Evolutionary conservation across 164 flowering plant species (phyloP).

Genomic region (Umbellularia californica): DNA sequence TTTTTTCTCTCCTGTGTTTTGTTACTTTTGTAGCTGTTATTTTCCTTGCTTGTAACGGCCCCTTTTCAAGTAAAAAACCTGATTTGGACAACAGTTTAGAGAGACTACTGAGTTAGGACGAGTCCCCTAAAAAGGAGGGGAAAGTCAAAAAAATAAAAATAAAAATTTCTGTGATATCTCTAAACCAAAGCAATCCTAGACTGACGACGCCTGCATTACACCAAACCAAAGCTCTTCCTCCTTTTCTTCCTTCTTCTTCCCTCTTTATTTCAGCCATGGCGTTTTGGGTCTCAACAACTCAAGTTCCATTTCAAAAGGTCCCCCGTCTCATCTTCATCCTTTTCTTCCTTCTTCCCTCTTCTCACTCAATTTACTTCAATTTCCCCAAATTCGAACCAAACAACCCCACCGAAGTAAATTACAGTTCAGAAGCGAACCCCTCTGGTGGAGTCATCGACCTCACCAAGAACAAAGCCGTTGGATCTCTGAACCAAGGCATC

Average conservation of each 20-base stretch:
- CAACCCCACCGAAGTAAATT: neutral
- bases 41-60: no score
- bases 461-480: constrained; percentile 20
- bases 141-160: no score
- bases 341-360: neutral
- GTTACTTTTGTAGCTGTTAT: no score
- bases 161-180: neutral
- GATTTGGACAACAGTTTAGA: no score
- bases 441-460: neutral
- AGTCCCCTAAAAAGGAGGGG: no score
- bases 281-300: neutral
- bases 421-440: neutral
- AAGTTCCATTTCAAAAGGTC: neutral
- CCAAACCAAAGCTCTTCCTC: no score
- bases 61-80: no score
- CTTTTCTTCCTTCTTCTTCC: no score
- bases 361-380: neutral
- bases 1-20: no score
- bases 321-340: neutral
- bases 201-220: no score
- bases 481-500: neutral
- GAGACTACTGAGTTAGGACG: no score
- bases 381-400: neutral
- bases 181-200: no score
- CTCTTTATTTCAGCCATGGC: neutral